Percentiles rank a stretch among this genome's conserved stretches.
Evolutionary conservation across 345 rosid species (phyloP).

Genomic region (Eucalyptus regnans): DNA sequence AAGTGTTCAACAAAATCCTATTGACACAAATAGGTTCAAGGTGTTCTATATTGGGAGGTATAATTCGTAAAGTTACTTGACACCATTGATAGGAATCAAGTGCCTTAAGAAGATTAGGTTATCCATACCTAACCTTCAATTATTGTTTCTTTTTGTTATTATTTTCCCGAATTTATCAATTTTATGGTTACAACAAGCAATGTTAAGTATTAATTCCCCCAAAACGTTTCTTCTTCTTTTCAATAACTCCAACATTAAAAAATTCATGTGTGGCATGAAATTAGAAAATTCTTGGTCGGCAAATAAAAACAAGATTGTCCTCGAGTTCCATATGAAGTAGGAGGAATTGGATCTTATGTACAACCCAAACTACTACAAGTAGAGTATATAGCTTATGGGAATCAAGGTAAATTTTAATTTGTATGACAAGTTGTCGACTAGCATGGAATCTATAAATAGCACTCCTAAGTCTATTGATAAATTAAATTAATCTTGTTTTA

Average conservation of each 20-base stretch:
- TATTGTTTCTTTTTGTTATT: too few relatives aligned
- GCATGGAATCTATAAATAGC: not conserved
- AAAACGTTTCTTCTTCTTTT: too few relatives aligned
- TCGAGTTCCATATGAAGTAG: not conserved
- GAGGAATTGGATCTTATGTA: not conserved
- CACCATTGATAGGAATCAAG: too few relatives aligned
- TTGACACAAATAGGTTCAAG: too few relatives aligned
- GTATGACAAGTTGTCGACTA: not conserved
- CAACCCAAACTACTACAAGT: not conserved
- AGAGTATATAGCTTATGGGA: not conserved
- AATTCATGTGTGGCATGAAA: not conserved
- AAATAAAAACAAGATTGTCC: not conserved
- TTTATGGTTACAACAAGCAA: too few relatives aligned
- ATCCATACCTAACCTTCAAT: too few relatives aligned
- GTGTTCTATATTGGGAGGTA: too few relatives aligned
- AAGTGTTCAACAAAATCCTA: too few relatives aligned
- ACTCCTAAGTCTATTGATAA: not conserved
- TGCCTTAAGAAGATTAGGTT: too few relatives aligned
- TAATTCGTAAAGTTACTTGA: too few relatives aligned
- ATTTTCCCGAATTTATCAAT: too few relatives aligned
- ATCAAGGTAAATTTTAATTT: not conserved
- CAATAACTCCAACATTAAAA: not conserved
- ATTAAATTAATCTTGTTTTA: not conserved
- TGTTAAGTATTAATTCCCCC: too few relatives aligned
- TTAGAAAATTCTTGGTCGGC: not conserved